A percentile compares a stretch with the other conserved stretches of the same genome.
These are phyloP conservation scores for Circinella umbellata DNA, from an alignment of 371 early-diverging fungal genomes.

Conservation along the genomic window DNA sequence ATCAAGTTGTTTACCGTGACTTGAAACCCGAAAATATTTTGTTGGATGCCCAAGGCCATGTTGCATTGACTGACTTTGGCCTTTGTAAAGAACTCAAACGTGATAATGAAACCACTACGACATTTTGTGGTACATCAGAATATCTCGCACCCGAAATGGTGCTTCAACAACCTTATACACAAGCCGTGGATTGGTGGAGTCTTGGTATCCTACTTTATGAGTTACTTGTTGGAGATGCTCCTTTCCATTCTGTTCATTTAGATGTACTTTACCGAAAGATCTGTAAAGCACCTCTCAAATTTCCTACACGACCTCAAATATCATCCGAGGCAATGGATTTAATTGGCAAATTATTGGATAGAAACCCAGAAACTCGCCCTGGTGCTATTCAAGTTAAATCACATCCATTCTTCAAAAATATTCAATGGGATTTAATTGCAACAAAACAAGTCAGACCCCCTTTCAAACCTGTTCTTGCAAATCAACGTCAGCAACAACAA, in stretches of 20 bases:
- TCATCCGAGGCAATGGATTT: conserved; percentile 70
- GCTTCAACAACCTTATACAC: conserved; percentile 77
- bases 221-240: conserved; percentile 84
- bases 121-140: conserved; percentile 96
- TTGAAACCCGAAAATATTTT: conserved; percentile 72
- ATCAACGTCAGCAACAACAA: conserved; percentile 9
- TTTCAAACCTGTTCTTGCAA: conserved; percentile 9
- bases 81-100: conserved; percentile 72
- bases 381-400: conserved; percentile 70
- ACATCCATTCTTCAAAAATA: conserved; percentile 77
- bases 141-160: conserved; percentile 95
- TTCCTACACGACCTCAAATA: conserved; percentile 34
- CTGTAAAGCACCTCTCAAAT: conserved; percentile 47
- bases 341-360: conserved; percentile 71
- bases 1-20: conserved; percentile 70
- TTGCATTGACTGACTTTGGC: conserved; percentile 83
- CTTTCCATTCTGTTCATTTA: conserved; percentile 84
- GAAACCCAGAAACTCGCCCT: conserved; percentile 70
- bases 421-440: conserved; percentile 73
- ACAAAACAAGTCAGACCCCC: conserved; percentile 71
- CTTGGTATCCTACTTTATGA: conserved; percentile 97
- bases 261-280: conserved; percentile 88
- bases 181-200: conserved; percentile 97
- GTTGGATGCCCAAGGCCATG: conserved; percentile 73
- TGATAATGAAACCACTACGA: conserved; percentile 50